Evolutionary conservation across 2,329 filamentous ascomycete species (phyloP), one percentile per base, ranked within the genome.

Genomic region (Botrytis hyacinthi): DNA sequence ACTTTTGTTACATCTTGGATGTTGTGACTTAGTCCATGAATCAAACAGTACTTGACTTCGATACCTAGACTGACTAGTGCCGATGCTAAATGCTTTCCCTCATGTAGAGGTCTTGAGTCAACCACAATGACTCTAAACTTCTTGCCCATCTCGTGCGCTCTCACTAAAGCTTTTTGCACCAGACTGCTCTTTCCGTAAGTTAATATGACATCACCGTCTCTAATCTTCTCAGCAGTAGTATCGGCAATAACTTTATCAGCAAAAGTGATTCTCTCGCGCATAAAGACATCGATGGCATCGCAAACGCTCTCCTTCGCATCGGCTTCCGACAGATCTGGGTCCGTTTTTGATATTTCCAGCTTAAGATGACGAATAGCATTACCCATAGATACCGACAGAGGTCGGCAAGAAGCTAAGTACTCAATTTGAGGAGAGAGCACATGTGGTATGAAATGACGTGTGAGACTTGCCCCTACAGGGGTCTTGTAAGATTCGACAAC

Each of bases 331-430:
- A 92, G 89, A 78, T 95, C 92, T 59, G 95, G 94, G 79, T 98
- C 94, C 74, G 98, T 91, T 78, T 94, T 94, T 79, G 93, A 92
- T 80, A 99, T 95, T 79, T 94, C 90, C 66, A 97, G 89, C 85
- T 99, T 99, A 68, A 99, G 87, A 87, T 94, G 95, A 72, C 96
- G 90, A 81, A 99, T 97, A 51, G 94, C 94, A 82, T 98, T 99
- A 75, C 96, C 96, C 91, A 98, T 97, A 75, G 93, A 94, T 83
- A 97, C 96, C 77, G 93, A 97, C 84, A 99, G 93, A 48, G 96
- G 95, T n/a, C 96, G 91, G 80, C 95, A 98, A 77, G 94, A 94
- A 74, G 93, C 93, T 75, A 99, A 88, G 81, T 97, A 98, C 77
- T 97, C 94, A 80, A 99, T 98, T 83, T 99, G 96, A 54, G 95